Conservation (phyloP, 2,329 filamentous ascomycete genomes). For the Botrytis sinoallii region DNA sequence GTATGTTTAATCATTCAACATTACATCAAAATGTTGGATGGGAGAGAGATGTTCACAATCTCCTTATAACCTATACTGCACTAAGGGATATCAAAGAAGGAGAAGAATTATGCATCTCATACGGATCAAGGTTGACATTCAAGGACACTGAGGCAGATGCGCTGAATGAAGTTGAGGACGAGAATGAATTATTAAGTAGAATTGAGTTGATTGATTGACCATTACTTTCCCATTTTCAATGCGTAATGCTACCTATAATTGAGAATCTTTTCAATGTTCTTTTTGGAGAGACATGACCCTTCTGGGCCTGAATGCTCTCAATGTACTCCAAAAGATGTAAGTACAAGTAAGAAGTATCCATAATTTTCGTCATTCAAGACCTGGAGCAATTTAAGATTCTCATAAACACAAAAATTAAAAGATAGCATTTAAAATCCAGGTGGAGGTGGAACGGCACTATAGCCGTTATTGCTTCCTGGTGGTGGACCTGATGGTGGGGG, state of each 20-base stretch:
- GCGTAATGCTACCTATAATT: not conserved
- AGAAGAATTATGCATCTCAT: constrained; percentile 51
- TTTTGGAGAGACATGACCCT: not conserved
- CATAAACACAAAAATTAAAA: not conserved
- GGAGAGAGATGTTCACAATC: constrained; percentile 46
- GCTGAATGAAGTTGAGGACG: constrained; percentile 29
- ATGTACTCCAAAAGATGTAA: not conserved
- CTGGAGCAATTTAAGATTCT: not conserved
- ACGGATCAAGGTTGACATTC: constrained; percentile 39
- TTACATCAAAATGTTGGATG: constrained; percentile 53
- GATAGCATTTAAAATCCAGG: constrained; percentile 44
- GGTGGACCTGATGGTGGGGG: constrained; percentile 53
- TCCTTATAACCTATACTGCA: constrained; percentile 48
- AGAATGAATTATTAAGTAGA: constrained; percentile 33
- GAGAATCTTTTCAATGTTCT: not conserved
- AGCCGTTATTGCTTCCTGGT: constrained; percentile 50
- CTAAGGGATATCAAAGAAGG: constrained; percentile 48
- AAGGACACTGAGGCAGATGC: constrained; percentile 36
- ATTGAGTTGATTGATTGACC: constrained; percentile 36
- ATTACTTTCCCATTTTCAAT: constrained; percentile 2
- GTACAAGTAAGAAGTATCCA: constrained; percentile 11
- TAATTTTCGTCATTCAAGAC: not conserved
- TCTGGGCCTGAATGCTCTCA: not conserved
- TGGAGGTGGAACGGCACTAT: constrained; percentile 58
- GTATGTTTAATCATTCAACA: constrained; percentile 57